Evolutionary conservation across 805 yeast species (phyloP).

Genomic region (Ogataea pignaliae): DNA sequence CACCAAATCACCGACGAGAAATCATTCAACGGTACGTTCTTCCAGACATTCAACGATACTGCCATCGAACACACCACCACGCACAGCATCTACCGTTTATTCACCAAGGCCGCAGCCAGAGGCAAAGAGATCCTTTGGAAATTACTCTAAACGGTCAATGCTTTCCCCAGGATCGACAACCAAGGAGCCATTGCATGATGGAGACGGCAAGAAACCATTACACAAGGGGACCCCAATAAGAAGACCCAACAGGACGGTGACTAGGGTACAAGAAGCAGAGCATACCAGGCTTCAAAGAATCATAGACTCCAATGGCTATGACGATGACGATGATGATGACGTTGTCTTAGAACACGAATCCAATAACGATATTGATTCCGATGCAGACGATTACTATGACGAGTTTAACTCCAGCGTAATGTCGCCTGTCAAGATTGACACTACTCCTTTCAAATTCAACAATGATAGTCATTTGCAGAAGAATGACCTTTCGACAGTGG

Average conservation of each 20-base stretch:
- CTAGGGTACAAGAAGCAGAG: background rate
- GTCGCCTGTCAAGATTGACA: conserved; percentile 15
- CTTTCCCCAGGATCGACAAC: background rate
- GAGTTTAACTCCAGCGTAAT: conserved; percentile 16
- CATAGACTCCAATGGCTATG: background rate
- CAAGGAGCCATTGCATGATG: conserved; percentile 11
- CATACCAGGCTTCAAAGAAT: too few relatives aligned
- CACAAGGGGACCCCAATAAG: conserved; percentile 15
- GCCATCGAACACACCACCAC: too few relatives aligned
- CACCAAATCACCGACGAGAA: conserved; percentile 1
- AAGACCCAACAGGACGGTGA: background rate
- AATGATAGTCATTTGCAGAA: background rate
- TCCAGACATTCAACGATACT: too few relatives aligned
- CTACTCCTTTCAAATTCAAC: conserved; percentile 2
- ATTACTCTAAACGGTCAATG: background rate
- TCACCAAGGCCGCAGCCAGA: background rate
- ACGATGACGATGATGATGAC: conserved; percentile 9
- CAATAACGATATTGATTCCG: conserved; percentile 2
- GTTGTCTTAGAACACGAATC: conserved; percentile 12
- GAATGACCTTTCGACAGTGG: background rate
- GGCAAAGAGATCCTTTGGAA: background rate
- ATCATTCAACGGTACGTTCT: too few relatives aligned
- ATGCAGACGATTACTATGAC: conserved; percentile 13
- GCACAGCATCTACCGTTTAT: background rate
- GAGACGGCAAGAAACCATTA: conserved; percentile 8